Evolutionary conservation across 1,284 basidiomycete genomes (phyloP).

Genomic region (Takashimella tepidaria): DNA sequence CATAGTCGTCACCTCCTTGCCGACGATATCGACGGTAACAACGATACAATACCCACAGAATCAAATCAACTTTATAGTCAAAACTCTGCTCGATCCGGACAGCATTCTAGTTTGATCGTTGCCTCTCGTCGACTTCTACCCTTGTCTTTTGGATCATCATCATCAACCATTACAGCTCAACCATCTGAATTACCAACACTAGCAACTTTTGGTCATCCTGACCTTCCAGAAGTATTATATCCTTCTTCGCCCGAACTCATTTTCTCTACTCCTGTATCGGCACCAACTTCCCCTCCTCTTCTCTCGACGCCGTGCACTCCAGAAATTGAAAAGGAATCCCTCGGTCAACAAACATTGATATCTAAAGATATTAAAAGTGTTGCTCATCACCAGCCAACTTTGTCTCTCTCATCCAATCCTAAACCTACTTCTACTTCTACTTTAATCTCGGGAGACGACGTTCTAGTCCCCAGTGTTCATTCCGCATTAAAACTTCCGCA

Average conservation of each 20-base stretch:
- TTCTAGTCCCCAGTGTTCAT: too few species aligned
- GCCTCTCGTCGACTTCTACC: neutral
- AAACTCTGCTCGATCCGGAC: neutral
- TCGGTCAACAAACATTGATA: neutral
- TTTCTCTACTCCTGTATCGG: neutral
- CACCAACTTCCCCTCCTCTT: neutral
- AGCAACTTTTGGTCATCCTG: neutral
- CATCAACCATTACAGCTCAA: neutral
- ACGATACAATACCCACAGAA: neutral
- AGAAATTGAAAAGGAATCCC: neutral
- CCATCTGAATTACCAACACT: neutral
- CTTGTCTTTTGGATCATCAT: neutral
- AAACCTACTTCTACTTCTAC: neutral
- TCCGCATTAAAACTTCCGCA: neutral
- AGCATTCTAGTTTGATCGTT: neutral
- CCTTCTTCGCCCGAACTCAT: neutral
- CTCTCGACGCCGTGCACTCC: neutral
- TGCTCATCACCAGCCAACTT: neutral
- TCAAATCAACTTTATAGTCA: neutral
- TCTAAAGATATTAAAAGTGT: too few species aligned
- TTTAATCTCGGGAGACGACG: neutral
- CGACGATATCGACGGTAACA: too few species aligned
- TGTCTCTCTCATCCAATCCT: neutral
- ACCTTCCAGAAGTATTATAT: neutral
- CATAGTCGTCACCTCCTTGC: neutral